These are phyloP conservation scores for Draba incana DNA, from an alignment of 345 rosid genomes.

Conservation along the genomic window DNA sequence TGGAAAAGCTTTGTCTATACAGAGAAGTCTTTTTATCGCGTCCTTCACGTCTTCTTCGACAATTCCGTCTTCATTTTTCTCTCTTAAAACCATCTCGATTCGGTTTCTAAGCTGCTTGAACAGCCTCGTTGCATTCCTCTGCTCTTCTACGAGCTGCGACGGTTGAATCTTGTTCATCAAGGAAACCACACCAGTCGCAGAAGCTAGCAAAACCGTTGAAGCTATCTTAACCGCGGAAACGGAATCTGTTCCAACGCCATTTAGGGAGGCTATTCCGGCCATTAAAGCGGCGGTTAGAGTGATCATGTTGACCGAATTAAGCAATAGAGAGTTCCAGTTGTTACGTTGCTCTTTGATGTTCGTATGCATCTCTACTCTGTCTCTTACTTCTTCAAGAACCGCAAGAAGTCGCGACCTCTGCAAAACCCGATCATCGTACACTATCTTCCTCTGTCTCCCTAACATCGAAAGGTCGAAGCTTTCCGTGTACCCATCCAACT, in stretches of 20 bases:
- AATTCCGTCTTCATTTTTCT: conserved; percentile 1
- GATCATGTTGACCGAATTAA: conserved; percentile 63
- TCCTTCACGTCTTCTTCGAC: conserved; percentile 38
- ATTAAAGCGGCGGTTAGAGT: conserved; percentile 56
- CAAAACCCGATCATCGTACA: conserved; percentile 18
- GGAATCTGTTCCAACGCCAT: conserved; percentile 19
- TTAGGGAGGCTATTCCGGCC: conserved; percentile 49
- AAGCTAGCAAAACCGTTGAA: conserved; percentile 43
- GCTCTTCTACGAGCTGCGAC: conserved; percentile 56
- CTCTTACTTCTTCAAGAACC: conserved; percentile 53
- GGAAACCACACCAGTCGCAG: conserved; percentile 43
- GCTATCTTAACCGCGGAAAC: conserved; percentile 46
- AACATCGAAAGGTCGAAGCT: not conserved
- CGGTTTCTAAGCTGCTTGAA: conserved; percentile 42
- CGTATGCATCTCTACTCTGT: conserved; percentile 63
- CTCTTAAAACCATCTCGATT: conserved; percentile 31
- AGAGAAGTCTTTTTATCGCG: conserved; percentile 42
- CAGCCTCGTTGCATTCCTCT: conserved; percentile 46
- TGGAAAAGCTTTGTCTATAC: conserved; percentile 46
- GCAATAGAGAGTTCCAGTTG: conserved; percentile 61
- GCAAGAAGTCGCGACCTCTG: conserved; percentile 43
- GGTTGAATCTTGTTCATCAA: conserved; percentile 58
- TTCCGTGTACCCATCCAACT: not conserved
- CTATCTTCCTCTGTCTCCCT: conserved; percentile 1
- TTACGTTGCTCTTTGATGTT: conserved; percentile 61